Evolutionary conservation across 768 basidiomycete species (phyloP).

Genomic region (Artomyces pyxidatus): DNA sequence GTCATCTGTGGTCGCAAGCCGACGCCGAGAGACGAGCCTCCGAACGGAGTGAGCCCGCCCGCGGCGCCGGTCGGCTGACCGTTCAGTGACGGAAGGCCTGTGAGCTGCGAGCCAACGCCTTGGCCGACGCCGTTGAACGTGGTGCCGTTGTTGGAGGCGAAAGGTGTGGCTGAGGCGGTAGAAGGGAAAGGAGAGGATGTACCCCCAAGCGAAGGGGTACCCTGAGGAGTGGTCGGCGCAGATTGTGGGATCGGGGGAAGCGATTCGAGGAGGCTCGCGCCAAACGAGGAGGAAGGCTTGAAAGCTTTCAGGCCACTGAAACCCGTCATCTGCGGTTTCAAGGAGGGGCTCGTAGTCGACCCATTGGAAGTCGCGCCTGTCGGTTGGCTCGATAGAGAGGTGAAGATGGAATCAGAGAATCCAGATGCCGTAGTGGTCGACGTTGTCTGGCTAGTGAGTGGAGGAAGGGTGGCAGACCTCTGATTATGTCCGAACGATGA

Average conservation of each 20-base stretch:
- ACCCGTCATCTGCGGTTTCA: slow-evolving; percentile 36
- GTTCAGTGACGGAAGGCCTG: slow-evolving; percentile 6
- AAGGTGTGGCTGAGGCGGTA: not conserved
- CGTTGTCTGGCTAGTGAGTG: slow-evolving; percentile 12
- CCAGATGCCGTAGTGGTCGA: slow-evolving; percentile 35
- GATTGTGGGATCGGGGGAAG: slow-evolving; percentile 66
- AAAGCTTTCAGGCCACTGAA: slow-evolving; percentile 45
- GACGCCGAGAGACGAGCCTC: slow-evolving; percentile 16
- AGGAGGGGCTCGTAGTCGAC: slow-evolving; percentile 24
- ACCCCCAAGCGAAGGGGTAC: not conserved
- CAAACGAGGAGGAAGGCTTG: slow-evolving; percentile 47
- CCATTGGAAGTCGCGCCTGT: slow-evolving; percentile 36
- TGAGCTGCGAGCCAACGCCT: slow-evolving; percentile 15
- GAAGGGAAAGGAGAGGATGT: not conserved
- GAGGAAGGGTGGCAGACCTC: slow-evolving; percentile 5
- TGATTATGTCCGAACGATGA: slow-evolving; percentile 16
- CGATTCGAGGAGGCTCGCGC: slow-evolving; percentile 39
- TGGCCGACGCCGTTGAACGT: slow-evolving; percentile 1
- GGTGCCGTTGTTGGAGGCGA: slow-evolving; percentile 7
- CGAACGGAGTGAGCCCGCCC: slow-evolving; percentile 6
- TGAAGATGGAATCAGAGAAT: slow-evolving; percentile 40
- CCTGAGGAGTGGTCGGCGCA: slow-evolving; percentile 35
- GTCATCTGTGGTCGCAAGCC: slow-evolving; percentile 34
- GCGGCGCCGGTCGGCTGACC: not conserved
- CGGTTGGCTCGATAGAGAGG: slow-evolving; percentile 41